phyloP scores from a whole-genome alignment of 345 rosid genomes.

The thale cress (Arabidopsis thaliana) region TAIR10.1 NC_003074.8:10424001-10424500 shows the following conservation, averaged over 20 bases:
- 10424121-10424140: background rate
- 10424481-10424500: constrained; percentile 94
- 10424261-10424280: background rate
- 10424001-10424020: too few species aligned
- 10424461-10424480: background rate
- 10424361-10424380: constrained; percentile 96
- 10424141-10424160: background rate
- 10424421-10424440: constrained; percentile 22
- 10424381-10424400: constrained; percentile 85
- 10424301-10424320: background rate
- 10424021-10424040: too few species aligned
- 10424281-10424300: background rate
- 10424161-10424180: too few species aligned
- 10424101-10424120: constrained; percentile 12
- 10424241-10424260: background rate
- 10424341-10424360: constrained; percentile 90
- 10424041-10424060: too few species aligned
- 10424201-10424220: too few species aligned
- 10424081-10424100: background rate
- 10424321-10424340: constrained; percentile 28
- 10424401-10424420: constrained; percentile 63
- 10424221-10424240: background rate
- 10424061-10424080: background rate
- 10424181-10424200: too few species aligned
- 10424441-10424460: background rate